These are phyloP conservation scores for Fusarium caatingaense DNA, from an alignment of 2,329 filamentous ascomycete species.

Conservation along the genomic window DNA sequence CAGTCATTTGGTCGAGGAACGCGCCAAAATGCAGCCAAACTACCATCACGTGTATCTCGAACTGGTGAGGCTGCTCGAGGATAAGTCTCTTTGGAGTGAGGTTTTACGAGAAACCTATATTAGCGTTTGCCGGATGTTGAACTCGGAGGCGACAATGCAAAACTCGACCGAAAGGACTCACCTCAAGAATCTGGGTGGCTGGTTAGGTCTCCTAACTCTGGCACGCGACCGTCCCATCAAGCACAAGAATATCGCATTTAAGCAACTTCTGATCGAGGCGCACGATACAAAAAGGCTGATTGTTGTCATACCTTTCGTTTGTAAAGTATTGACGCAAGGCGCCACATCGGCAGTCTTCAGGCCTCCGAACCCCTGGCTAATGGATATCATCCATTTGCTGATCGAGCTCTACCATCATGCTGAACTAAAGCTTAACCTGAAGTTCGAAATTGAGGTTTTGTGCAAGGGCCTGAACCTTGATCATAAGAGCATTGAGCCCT, in stretches of 20 bases:
- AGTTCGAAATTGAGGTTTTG: conserved; percentile 98
- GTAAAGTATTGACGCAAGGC: conserved; percentile 91
- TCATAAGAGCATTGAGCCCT: conserved; percentile 89
- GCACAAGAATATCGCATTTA: conserved; percentile 96
- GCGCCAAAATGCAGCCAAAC: conserved; percentile 96
- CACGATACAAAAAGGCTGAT: conserved; percentile 92
- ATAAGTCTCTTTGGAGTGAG: conserved; percentile 83
- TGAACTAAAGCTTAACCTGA: conserved; percentile 94
- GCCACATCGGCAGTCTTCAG: conserved; percentile 88
- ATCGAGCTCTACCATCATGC: conserved; percentile 94
- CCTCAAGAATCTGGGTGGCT: conserved; percentile 91
- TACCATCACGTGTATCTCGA: conserved; percentile 95
- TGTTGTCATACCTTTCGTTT: conserved; percentile 96
- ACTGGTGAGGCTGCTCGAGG: conserved; percentile 83
- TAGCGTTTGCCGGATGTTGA: conserved; percentile 86
- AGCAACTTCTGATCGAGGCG: conserved; percentile 91
- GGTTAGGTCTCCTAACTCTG: conserved; percentile 93
- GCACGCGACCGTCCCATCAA: conserved; percentile 95
- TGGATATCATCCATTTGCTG: conserved; percentile 92
- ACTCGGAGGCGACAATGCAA: conserved; percentile 87
- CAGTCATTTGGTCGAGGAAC: conserved; percentile 91
- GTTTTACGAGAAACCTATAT: conserved; percentile 94
- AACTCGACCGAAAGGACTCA: conserved; percentile 87
- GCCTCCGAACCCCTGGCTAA: conserved; percentile 96
- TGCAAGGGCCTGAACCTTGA: conserved; percentile 94